phyloP scores from a whole-genome alignment of 768 basidiomycete species.

The Kwoniella heveanensis region DNA sequence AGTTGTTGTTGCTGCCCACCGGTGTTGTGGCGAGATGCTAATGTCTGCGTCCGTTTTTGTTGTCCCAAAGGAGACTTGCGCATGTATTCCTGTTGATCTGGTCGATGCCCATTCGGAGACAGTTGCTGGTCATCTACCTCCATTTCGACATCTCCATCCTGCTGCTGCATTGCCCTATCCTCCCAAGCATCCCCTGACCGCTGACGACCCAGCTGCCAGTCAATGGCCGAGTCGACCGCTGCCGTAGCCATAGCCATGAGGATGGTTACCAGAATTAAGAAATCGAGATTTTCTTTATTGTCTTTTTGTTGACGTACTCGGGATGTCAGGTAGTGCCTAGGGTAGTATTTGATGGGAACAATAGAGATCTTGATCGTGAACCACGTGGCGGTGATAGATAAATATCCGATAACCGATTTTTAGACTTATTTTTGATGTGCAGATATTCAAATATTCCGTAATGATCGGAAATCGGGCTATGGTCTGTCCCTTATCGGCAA shows the following conservation, averaged over 20 bases:
- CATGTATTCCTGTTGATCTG: neutral
- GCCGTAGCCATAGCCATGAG: neutral
- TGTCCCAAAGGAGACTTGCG: neutral
- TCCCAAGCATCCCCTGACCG: neutral
- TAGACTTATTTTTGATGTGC: neutral
- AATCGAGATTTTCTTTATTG: neutral
- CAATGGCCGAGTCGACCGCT: neutral
- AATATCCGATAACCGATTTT: neutral
- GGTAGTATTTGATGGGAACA: slow-evolving; percentile 14
- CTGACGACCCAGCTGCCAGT: neutral
- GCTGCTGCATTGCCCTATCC: neutral
- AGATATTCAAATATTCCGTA: neutral
- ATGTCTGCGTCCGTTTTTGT: neutral
- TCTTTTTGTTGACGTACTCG: neutral
- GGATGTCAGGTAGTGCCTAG: neutral
- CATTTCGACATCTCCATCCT: neutral
- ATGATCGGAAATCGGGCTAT: neutral
- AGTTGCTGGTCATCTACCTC: neutral
- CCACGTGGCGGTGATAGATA: slow-evolving; percentile 9
- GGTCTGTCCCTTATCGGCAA: neutral
- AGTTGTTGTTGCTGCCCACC: neutral
- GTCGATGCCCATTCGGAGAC: neutral
- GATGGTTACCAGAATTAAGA: too few species aligned
- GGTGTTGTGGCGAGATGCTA: neutral
- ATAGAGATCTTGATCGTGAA: slow-evolving; percentile 5